Percentiles rank a stretch among this genome's conserved stretches.
Conservation (phyloP, 179 eudicot genomes). For the Spergularia azorica region DNA sequence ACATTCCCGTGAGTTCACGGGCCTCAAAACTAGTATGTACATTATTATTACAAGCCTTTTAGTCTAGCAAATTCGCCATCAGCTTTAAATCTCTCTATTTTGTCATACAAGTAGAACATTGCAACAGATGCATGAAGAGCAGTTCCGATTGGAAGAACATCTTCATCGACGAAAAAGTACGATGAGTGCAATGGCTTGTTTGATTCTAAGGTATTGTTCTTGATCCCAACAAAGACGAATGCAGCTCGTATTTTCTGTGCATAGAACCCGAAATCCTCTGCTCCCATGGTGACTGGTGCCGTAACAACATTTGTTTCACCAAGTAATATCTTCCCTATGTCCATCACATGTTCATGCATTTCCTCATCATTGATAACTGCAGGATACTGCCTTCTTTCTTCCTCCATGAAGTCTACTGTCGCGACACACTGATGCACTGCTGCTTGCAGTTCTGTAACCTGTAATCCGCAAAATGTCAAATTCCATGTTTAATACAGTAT, state of each 20-base stretch:
- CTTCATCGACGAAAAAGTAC: conserved; percentile 33
- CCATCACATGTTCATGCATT: conserved; percentile 50
- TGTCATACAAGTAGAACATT: conserved; percentile 25
- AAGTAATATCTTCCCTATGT: conserved; percentile 32
- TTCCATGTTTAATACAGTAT: background rate
- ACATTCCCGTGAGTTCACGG: too few species aligned
- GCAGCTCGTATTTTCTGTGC: conserved; percentile 37
- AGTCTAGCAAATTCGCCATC: too few species aligned
- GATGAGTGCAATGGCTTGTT: conserved; percentile 30
- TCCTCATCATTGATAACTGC: conserved; percentile 46
- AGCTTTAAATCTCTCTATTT: background rate
- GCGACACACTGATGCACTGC: conserved; percentile 54
- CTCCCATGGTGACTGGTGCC: conserved; percentile 32
- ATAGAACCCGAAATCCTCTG: conserved; percentile 55
- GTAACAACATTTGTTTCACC: conserved; percentile 30
- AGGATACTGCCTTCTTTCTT: conserved; percentile 47
- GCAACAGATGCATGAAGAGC: conserved; percentile 52
- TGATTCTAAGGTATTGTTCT: conserved; percentile 26
- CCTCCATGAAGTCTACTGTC: conserved; percentile 59
- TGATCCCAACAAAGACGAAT: conserved; percentile 28
- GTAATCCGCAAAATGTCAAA: background rate
- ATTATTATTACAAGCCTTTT: too few species aligned
- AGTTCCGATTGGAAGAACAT: conserved; percentile 46
- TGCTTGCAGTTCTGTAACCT: conserved; percentile 65
- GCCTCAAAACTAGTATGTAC: too few species aligned